These are phyloP conservation scores for Talinum fruticosum DNA, from an alignment of 148 eudicot species.

Conservation along the genomic window DNA sequence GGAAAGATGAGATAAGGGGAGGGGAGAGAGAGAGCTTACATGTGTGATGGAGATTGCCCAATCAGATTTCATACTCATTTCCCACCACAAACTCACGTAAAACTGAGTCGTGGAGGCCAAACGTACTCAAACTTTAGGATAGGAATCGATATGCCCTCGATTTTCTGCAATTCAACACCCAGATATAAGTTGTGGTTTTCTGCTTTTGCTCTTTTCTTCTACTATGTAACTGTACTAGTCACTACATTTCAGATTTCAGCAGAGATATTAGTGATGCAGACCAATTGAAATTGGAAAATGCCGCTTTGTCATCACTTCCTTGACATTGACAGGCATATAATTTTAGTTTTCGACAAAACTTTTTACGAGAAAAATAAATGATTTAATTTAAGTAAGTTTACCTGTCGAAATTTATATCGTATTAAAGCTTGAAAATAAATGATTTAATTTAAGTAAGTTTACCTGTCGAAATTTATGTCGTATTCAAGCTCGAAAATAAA, in stretches of 20 bases:
- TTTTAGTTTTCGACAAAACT: not conserved
- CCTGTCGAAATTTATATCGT: too few relatives aligned
- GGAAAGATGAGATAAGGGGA: not conserved
- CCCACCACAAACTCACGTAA: constrained; percentile 4
- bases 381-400: too few relatives aligned
- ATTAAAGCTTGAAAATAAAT: too few relatives aligned
- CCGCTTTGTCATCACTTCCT: not conserved
- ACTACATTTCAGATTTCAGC: not conserved
- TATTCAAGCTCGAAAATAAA: too few relatives aligned
- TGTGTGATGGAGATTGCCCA: constrained; percentile 20
- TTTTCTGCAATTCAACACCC: not conserved
- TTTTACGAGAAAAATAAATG: too few relatives aligned
- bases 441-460: too few relatives aligned
- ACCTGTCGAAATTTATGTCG: too few relatives aligned
- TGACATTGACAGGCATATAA: not conserved
- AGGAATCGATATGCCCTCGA: not conserved
- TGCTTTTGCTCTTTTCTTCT: not conserved
- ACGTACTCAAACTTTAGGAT: constrained; percentile 11
- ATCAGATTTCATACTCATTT: constrained; percentile 13
- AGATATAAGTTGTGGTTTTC: not conserved
- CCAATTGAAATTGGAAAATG: not conserved
- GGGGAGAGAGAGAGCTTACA: not conserved
- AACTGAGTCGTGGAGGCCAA: constrained; percentile 10
- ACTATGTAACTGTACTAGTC: not conserved
- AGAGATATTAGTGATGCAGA: not conserved